Base-by-base conservation (phyloP, 345 rosid genomes). In the Garcia nutans region DNA sequence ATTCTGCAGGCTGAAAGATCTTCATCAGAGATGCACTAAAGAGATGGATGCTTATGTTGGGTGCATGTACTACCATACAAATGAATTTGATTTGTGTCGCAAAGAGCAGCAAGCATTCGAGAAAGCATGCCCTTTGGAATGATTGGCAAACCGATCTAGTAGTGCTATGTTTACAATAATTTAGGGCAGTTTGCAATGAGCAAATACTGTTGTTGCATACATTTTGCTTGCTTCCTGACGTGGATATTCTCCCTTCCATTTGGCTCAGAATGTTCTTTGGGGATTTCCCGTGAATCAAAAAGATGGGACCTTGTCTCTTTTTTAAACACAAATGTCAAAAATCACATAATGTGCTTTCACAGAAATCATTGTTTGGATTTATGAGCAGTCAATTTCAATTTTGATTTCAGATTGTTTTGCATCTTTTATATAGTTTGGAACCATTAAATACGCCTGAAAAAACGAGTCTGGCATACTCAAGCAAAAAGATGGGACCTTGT, bases 61-160 rank as follows among this genome's bases (percentile, higher is more conserved):
- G 59, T 96, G 99, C 83, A 88, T 96, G 99, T 96, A 92, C 85
- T 96, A 96, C 89, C 79, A 85, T 76, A 93, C 99, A 0, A 96
- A 93, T 71, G 99, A 96, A 83, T 96, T 96, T 68, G 98, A 93
- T 76, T 82, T 91, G 79, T 93, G 99, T 79, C 94, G 99, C 89
- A 89, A 92, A 84, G 97, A 96, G 91, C 99, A 96, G 74, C 84
- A 91, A 80, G 93, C 87, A 65, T 96, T 96, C 73, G 99, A 96
- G 93, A 96, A 92, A 86, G 86, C 80, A 19, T 96, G 99, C 72
- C 98, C 98, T 7, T 74, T 93, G 80, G 89, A 92, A 67, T 96
- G 94, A 93, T 77, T 15, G 56, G 66, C 72, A 5, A 50, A 68
- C 4, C 16, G 33, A 60, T 54, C 28, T 10, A 17, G 54, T 58